phyloP scores from a whole-genome alignment of 192 early-diverging fungal genomes.

The Linnemannia zychae region DNA sequence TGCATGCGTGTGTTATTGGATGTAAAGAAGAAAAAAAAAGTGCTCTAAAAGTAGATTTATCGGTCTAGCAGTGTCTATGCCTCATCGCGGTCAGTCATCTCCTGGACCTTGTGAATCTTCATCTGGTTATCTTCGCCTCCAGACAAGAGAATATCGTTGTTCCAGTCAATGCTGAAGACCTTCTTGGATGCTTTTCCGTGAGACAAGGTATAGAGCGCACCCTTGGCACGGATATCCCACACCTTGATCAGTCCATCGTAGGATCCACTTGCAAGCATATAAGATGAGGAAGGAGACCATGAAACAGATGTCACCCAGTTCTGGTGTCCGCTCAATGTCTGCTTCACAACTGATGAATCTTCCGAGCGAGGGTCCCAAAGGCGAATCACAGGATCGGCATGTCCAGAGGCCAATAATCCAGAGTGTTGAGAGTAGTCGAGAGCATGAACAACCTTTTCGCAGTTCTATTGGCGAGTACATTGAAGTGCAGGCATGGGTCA shows the following conservation, averaged over 20 bases:
- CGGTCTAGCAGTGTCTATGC: constrained; percentile 17
- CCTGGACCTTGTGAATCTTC: constrained; percentile 65
- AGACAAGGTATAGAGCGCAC: constrained; percentile 82
- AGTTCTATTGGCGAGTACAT: constrained; percentile 65
- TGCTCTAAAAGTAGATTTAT: neutral
- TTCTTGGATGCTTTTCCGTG: constrained; percentile 64
- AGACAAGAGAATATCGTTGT: constrained; percentile 68
- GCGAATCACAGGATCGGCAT: constrained; percentile 85
- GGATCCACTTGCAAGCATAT: constrained; percentile 84
- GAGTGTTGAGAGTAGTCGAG: constrained; percentile 79
- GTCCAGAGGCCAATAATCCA: constrained; percentile 88
- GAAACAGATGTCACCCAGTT: constrained; percentile 89
- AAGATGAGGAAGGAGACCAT: constrained; percentile 84
- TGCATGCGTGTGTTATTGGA: neutral
- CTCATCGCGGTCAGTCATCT: constrained; percentile 36
- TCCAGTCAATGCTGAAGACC: constrained; percentile 82
- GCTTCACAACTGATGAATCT: constrained; percentile 83
- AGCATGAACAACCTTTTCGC: constrained; percentile 86
- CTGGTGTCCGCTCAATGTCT: constrained; percentile 81
- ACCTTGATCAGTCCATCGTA: constrained; percentile 91
- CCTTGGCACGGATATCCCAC: constrained; percentile 95
- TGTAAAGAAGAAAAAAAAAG: neutral
- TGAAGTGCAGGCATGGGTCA: constrained; percentile 11
- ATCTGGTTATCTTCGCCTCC: constrained; percentile 85
- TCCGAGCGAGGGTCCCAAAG: constrained; percentile 92